Conservation (phyloP, 2,329 filamentous ascomycete genomes). For the Cladophialophora bantiana region DNA sequence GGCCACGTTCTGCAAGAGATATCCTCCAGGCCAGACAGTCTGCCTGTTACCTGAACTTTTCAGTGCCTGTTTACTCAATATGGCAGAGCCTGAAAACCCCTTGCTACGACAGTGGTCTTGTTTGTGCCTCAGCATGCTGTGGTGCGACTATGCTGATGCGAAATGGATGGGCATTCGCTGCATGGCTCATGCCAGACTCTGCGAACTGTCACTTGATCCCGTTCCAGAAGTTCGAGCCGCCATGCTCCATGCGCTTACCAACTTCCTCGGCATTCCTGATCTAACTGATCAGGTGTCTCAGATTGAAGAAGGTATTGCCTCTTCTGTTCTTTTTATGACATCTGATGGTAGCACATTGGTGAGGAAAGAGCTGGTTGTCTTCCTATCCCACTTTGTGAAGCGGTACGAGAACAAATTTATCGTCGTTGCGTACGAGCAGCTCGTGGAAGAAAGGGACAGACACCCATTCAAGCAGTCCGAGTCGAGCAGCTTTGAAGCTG, state of each 20-base stretch:
- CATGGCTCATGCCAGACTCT: constrained; percentile 81
- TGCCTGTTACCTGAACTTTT: constrained; percentile 84
- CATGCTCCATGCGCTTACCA: constrained; percentile 91
- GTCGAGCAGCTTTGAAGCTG: constrained; percentile 41
- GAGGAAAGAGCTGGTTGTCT: constrained; percentile 88
- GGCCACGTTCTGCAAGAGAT: constrained; percentile 94
- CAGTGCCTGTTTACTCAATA: constrained; percentile 77
- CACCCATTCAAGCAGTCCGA: constrained; percentile 55
- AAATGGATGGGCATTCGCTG: constrained; percentile 96
- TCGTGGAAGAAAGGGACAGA: constrained; percentile 81
- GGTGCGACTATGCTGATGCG: constrained; percentile 87
- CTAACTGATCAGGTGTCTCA: constrained; percentile 88
- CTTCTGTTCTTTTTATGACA: constrained; percentile 87
- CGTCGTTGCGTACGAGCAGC: constrained; percentile 88
- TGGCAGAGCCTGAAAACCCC: constrained; percentile 85
- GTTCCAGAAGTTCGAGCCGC: constrained; percentile 92
- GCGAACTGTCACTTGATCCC: constrained; percentile 79
- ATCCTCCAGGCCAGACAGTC: constrained; percentile 88
- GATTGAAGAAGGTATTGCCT: constrained; percentile 89
- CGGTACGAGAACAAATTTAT: constrained; percentile 92
- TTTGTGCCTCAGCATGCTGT: constrained; percentile 92
- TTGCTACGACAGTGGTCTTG: constrained; percentile 94
- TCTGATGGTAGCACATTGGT: constrained; percentile 95
- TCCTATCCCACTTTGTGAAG: constrained; percentile 88
- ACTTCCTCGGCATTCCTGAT: constrained; percentile 91